These are phyloP conservation scores for Cafeteria roenbergensis DNA, from an alignment of 108 stramenopile species.

Conservation along the genomic window DNA sequence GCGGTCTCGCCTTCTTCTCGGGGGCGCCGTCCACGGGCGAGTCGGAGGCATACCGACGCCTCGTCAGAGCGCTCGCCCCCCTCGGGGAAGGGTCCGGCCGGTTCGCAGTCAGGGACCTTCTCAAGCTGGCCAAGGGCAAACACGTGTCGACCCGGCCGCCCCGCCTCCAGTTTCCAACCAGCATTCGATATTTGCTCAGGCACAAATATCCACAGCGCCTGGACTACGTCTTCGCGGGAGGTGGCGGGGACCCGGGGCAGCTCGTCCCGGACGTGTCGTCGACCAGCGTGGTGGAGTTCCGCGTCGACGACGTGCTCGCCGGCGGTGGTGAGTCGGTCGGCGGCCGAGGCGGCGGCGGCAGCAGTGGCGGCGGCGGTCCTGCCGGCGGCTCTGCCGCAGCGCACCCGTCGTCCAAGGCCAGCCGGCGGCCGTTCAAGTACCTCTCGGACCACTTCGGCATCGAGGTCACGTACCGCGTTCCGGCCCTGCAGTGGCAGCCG, in stretches of 20 bases:
- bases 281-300: neutral
- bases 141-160: conserved; percentile 6
- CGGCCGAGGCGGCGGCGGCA: neutral
- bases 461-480: neutral
- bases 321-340: neutral
- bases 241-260: neutral
- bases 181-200: neutral
- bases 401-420: neutral
- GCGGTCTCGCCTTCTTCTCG: neutral
- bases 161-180: neutral
- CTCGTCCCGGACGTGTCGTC: neutral
- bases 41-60: neutral
- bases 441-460: conserved; percentile 7
- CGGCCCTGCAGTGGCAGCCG: neutral
- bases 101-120: neutral
- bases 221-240: conserved; percentile 3
- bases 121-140: neutral
- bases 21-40: neutral
- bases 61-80: neutral
- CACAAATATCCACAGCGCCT: conserved; percentile 6
- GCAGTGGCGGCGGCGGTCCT: neutral
- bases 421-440: neutral
- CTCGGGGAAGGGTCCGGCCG: neutral
- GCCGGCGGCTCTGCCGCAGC: neutral
- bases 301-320: neutral